Base-by-base conservation (phyloP, 306 rosid genomes). In the Dicorynia guianensis region DNA sequence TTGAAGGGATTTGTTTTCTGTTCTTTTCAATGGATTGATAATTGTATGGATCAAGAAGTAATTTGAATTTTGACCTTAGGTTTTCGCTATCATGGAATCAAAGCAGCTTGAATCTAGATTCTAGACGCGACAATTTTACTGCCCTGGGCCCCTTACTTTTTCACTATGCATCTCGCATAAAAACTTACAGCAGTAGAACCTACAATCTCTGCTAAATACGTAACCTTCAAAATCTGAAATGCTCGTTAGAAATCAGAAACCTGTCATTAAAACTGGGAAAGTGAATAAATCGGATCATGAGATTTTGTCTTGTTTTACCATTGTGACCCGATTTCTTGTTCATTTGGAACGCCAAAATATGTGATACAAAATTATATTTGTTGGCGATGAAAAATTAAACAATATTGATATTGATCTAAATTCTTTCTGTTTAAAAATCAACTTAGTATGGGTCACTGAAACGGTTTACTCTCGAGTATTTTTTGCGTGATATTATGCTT, bases 51-150 rank as follows among this genome's bases (percentile, higher is more conserved):
- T 8, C 17, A 64, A 43, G 6, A 34, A 4, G 18, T 40, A n/a
- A 10, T 6, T 47, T 73, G 6, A 44, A 25, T 57, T 56, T 19
- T 12, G 43, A 71, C 30, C 56, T 43, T 71, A 13, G 53, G 76
- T 54, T 15, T 53, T 20, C 20, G 53, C 54, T 44, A 8, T 50
- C 59, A 5, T 44, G 68, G 67, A 17, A 33, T 34, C 11, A 50
- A 8, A 14, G 18, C 36, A 12, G 49, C 7, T 3, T 36, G 20
- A 30, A 12, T 17, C 36, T 15, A 40, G 50, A 40, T 4, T 17
- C 36, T 15, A 40, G 50, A 40, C 6, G 30, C 14, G 1, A 38
- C 48, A n/a, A 38, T 12, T 62, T 62, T 39, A 4, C 15, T 25
- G 39, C 33, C 44, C 39, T 8, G 7, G 30, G 38, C 20, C 14